A percentile compares a stretch with the other conserved stretches of the same genome.
Evolutionary conservation across 371 early-diverging fungal species (phyloP).

Genomic region (Lichtheimia ornata): DNA sequence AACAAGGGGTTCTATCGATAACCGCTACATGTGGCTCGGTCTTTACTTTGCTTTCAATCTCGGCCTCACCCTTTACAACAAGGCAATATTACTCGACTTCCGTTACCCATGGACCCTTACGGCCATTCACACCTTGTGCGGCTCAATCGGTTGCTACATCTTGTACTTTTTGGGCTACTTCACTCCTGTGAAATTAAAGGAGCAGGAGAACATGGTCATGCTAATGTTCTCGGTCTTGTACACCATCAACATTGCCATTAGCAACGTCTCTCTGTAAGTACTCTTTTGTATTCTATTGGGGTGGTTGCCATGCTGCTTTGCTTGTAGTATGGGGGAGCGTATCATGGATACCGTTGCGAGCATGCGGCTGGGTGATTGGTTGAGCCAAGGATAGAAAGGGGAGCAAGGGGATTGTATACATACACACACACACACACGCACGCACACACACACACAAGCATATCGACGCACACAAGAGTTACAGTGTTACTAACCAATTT

Average conservation of each 20-base stretch:
- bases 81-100: constrained; percentile 77
- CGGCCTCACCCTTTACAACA: constrained; percentile 83
- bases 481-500: too few species aligned
- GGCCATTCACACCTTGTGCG: constrained; percentile 78
- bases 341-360: too few species aligned
- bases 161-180: constrained; percentile 61
- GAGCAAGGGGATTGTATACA: too few species aligned
- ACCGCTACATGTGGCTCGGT: constrained; percentile 64
- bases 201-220: constrained; percentile 72
- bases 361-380: too few species aligned
- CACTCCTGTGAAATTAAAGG: constrained; percentile 58
- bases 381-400: too few species aligned
- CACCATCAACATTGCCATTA: constrained; percentile 88
- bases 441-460: too few species aligned
- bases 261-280: constrained; percentile 83
- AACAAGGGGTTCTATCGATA: constrained; percentile 25
- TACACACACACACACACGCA: too few species aligned
- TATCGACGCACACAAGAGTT: too few species aligned
- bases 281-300: neutral
- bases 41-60: constrained; percentile 83
- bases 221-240: constrained; percentile 82
- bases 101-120: constrained; percentile 90
- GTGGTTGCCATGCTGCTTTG: too few species aligned
- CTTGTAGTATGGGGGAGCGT: too few species aligned
- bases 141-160: constrained; percentile 65